These are phyloP conservation scores for Cucurbita moschata DNA, from an alignment of 306 rosid genomes.

Conservation along the genomic window DNA sequence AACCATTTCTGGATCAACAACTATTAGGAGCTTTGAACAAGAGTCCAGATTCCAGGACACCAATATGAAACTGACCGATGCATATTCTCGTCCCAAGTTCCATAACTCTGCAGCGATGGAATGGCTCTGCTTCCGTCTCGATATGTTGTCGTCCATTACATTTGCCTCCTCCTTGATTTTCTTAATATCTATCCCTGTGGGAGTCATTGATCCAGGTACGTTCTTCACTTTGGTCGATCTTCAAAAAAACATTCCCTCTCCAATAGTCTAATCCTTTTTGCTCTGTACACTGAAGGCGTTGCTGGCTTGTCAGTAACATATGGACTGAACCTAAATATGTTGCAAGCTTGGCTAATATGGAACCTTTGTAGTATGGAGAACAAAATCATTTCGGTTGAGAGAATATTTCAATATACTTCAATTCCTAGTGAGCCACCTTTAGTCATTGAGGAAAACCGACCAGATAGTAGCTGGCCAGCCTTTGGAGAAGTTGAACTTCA, in stretches of 20 bases:
- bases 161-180: slow-evolving; percentile 40
- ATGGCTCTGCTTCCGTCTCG: slow-evolving; percentile 54
- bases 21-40: slow-evolving; percentile 71
- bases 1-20: slow-evolving; percentile 62
- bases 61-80: slow-evolving; percentile 46
- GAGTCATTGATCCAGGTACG: slow-evolving; percentile 47
- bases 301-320: slow-evolving; percentile 83
- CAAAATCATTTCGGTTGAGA: slow-evolving; percentile 76
- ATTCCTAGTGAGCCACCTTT: slow-evolving; percentile 72
- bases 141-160: slow-evolving; percentile 41
- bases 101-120: slow-evolving; percentile 36
- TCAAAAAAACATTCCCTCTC: neutral
- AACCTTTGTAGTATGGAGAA: slow-evolving; percentile 52
- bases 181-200: slow-evolving; percentile 43
- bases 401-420: slow-evolving; percentile 58
- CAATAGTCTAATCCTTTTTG: neutral
- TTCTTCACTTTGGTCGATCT: neutral
- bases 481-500: slow-evolving; percentile 55
- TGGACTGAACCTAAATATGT: slow-evolving; percentile 46
- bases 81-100: slow-evolving; percentile 44
- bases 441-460: slow-evolving; percentile 37
- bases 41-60: slow-evolving; percentile 41
- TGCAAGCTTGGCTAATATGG: slow-evolving; percentile 37
- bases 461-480: slow-evolving; percentile 52
- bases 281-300: slow-evolving; percentile 26